phyloP scores from a whole-genome alignment of 441 rosid species.

The Theobroma grandiflorum region DNA sequence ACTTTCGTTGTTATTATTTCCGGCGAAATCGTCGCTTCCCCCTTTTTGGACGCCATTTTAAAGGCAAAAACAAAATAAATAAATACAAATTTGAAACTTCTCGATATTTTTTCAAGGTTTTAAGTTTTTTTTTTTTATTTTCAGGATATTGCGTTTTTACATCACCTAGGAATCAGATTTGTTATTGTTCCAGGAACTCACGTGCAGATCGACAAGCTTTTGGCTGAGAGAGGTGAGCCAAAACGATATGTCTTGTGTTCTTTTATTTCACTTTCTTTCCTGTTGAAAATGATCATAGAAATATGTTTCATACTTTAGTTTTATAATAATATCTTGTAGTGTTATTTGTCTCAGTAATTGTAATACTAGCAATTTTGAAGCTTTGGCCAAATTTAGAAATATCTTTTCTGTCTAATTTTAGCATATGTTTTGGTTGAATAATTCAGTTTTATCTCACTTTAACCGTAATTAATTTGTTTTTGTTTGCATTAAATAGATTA shows the following conservation, averaged over 20 bases:
- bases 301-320: neutral
- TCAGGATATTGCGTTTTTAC: slow-evolving; percentile 97
- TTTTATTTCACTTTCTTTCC: slow-evolving; percentile 16
- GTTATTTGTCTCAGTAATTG: neutral
- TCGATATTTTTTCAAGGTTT: neutral
- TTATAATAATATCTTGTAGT: neutral
- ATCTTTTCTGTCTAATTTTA: neutral
- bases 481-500: neutral
- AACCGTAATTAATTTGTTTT: neutral
- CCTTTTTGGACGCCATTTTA: slow-evolving; percentile 69
- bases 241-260: neutral
- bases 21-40: slow-evolving; percentile 71
- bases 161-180: slow-evolving; percentile 86
- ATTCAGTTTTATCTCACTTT: neutral
- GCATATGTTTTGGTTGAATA: neutral
- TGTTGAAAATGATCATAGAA: neutral
- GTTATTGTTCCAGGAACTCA: slow-evolving; percentile 93
- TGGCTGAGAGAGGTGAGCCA: slow-evolving; percentile 79
- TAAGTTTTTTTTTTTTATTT: slow-evolving; percentile 8
- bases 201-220: slow-evolving; percentile 82
- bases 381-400: neutral
- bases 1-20: slow-evolving; percentile 83
- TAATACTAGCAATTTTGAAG: neutral
- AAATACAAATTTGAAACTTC: neutral
- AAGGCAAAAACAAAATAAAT: slow-evolving; percentile 53